Conservation (phyloP, 805 yeast species). For the Starmerella davenportii region DNA sequence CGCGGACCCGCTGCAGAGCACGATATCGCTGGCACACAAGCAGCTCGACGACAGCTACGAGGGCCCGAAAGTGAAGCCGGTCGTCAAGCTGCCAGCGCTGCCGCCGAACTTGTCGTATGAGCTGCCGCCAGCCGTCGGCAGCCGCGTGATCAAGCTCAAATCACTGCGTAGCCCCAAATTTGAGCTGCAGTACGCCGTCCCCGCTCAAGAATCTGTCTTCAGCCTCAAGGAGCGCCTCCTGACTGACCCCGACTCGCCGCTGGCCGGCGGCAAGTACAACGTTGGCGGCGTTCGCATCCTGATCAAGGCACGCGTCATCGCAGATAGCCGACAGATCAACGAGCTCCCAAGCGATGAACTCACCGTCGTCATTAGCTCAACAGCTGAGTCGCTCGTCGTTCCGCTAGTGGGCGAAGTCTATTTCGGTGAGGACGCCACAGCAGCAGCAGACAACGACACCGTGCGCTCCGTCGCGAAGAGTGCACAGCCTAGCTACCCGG, state of each 20-base stretch:
- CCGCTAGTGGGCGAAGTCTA: constrained; percentile 13
- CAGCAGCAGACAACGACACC: not conserved
- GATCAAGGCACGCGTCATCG: constrained; percentile 14
- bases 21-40: constrained; percentile 8
- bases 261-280: constrained; percentile 5
- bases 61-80: constrained; percentile 2
- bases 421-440: constrained; percentile 10
- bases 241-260: constrained; percentile 18
- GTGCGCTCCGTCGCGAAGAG: not conserved
- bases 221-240: constrained; percentile 20
- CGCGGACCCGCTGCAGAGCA: constrained; percentile 2
- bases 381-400: constrained; percentile 5
- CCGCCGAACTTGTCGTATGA: constrained; percentile 9
- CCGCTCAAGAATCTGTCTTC: constrained; percentile 15
- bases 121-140: not conserved
- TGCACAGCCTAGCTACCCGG: constrained; percentile 4
- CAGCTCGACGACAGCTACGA: constrained; percentile 8
- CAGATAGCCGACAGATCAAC: constrained; percentile 13
- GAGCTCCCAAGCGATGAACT: constrained; percentile 13
- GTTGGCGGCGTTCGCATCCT: constrained; percentile 11
- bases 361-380: constrained; percentile 13
- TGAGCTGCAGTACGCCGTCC: constrained; percentile 19
- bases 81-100: constrained; percentile 3
- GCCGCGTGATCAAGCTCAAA: constrained; percentile 29
- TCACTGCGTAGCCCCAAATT: constrained; percentile 64